Evolutionary conservation across 164 flowering plant genomes (phyloP).

Genomic region (Vitis labrusca): DNA sequence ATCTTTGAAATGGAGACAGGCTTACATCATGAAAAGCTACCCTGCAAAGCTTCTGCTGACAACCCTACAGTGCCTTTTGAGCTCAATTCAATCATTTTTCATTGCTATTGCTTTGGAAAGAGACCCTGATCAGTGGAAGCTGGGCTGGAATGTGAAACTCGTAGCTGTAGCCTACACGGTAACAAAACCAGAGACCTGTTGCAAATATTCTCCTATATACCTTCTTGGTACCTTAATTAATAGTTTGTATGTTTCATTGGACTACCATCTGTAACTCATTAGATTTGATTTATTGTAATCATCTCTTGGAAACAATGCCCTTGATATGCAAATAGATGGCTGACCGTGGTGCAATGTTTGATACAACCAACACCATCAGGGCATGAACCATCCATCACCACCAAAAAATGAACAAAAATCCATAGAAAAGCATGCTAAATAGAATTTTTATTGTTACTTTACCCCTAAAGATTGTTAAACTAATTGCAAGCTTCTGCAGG

Average conservation of each 20-base stretch:
- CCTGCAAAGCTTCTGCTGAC: conserved; percentile 64
- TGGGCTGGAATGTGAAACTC: conserved; percentile 55
- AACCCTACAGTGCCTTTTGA: conserved; percentile 48
- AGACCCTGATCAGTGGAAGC: conserved; percentile 48
- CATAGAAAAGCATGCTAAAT: too few relatives aligned
- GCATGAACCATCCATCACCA: too few relatives aligned
- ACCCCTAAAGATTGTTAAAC: too few relatives aligned
- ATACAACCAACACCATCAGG: too few relatives aligned
- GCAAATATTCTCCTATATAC: too few relatives aligned
- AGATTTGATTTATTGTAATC: neutral
- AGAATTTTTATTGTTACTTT: neutral
- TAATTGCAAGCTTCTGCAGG: conserved; percentile 33
- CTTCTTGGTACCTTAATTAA: too few relatives aligned
- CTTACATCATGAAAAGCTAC: conserved; percentile 38
- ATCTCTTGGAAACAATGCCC: neutral
- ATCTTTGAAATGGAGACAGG: conserved; percentile 24
- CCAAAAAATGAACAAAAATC: too few relatives aligned
- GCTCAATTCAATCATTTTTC: conserved; percentile 58
- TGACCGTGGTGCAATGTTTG: too few relatives aligned
- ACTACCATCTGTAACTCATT: too few relatives aligned
- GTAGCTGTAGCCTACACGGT: conserved; percentile 53
- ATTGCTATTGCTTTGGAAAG: conserved; percentile 55
- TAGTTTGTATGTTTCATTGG: too few relatives aligned
- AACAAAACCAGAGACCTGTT: neutral
- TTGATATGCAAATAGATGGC: too few relatives aligned